Base-by-base conservation (phyloP, 768 basidiomycete species). In the Wakefieldia striispora region DNA sequence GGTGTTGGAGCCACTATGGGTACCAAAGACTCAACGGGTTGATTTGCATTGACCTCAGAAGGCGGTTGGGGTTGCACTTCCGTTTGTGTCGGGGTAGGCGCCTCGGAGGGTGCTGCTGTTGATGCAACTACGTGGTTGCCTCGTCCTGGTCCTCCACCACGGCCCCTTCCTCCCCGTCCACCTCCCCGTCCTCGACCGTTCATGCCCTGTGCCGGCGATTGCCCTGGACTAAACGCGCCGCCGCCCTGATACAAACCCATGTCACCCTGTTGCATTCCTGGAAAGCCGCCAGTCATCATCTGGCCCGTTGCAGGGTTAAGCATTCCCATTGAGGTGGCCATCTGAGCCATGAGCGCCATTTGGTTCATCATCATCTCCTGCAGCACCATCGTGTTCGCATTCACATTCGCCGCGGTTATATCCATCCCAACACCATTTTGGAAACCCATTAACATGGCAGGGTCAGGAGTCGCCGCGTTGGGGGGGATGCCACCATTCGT, bases 321-420 rank as follows among this genome's bases (percentile, higher is more conserved):
- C 66, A 91, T 85, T 24, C 85, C 88, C 80, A 92, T 86, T 31
- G 82, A 84, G 26, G 83, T 77, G 36, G 89, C 88, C 84, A 95
- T 89, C 70, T 94, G 91, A 47, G 88, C 83, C 93, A 95, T 94
- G 61, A 95, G 76, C 23, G 90, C 86, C 88, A 91, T 91, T 65
- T 93, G 87, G 66, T 80, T 88, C 80, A 89, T 84, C 82, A 94
- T 84, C 79, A 94, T 86, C 64, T 91, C 91, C 68, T 93, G 92
- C 57, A 95, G 68, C 69, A 86, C 70, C 52, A 89, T 56, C 35
- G 87, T 84, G 58, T 84, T 90, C 40, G 77, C 48, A 69, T 63
- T 91, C 83, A 49, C 55, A 34, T 79, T 86, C 79, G 36, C 74
- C 71, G 53, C 67, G 63, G 40, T 70, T 74, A 44, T 61, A 35